Evolutionary conservation across 1,284 basidiomycete species (phyloP).

Genomic region (Papiliotrema fonsecae): DNA sequence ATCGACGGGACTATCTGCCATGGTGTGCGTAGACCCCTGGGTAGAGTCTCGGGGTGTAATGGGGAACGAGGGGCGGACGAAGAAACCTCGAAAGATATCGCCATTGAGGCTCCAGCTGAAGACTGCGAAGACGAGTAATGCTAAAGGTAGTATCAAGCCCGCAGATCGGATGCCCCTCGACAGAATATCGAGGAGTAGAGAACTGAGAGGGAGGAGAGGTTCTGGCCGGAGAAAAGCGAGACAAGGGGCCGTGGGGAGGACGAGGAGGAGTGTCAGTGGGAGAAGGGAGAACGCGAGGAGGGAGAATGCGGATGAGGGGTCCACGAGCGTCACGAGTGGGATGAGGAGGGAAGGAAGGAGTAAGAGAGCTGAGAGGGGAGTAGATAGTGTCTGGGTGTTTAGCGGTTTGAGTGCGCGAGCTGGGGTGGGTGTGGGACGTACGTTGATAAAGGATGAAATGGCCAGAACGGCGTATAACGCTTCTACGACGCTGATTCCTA

Average conservation of each 20-base stretch:
- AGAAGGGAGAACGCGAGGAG: slow-evolving; percentile 20
- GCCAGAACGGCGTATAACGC: slow-evolving; percentile 14
- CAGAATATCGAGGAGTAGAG: slow-evolving; percentile 12
- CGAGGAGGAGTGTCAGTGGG: slow-evolving; percentile 9
- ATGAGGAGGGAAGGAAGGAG: slow-evolving; percentile 10
- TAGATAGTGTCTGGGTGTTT: too few relatives aligned
- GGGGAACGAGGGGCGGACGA: background rate
- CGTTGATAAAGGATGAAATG: slow-evolving; percentile 1
- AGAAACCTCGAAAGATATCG: slow-evolving; percentile 25
- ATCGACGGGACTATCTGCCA: background rate
- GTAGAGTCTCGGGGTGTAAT: background rate
- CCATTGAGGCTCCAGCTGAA: slow-evolving; percentile 28
- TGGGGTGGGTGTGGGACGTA: background rate
- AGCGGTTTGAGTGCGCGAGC: too few relatives aligned
- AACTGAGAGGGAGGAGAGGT: slow-evolving; percentile 16
- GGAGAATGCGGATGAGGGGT: slow-evolving; percentile 9
- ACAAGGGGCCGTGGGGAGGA: slow-evolving; percentile 11
- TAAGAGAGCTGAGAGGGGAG: slow-evolving; percentile 1
- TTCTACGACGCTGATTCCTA: too few relatives aligned
- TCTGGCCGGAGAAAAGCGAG: slow-evolving; percentile 13
- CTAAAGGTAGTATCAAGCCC: slow-evolving; percentile 3
- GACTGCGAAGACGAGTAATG: slow-evolving; percentile 11
- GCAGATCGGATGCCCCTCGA: slow-evolving; percentile 7
- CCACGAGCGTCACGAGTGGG: slow-evolving; percentile 5
- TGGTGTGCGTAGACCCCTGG: too few relatives aligned